Evolutionary conservation across 768 basidiomycete genomes (phyloP), one percentile per base, ranked within the genome.

Genomic region (Trametopsis cervina): DNA sequence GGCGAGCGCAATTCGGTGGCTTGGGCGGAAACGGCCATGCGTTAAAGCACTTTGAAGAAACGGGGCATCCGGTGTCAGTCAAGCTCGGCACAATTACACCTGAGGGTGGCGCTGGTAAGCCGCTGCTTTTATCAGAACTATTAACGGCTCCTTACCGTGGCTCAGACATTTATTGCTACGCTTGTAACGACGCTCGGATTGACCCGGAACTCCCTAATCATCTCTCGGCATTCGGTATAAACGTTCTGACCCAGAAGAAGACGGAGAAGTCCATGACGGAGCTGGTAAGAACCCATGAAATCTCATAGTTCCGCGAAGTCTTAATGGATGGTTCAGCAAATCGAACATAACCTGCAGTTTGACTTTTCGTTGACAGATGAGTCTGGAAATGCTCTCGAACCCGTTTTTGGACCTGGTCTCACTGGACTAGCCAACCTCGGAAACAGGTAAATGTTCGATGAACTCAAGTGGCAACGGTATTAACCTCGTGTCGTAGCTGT

Each of bases 221-320:
- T 66, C 75, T 98, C 2, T 64, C 78, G 0, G 75, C 75, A 20
- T 96, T 97, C 51, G 93, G 91, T 0, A 95, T 99, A 63, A 85
- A 91, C 51, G 80, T 97, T 1, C 73, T 77, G 29, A 76, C 74
- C 0, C 83, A 89, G 59, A 83, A 68, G 4, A 98, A 98, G 69
- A 97, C 94, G 0, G 92, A 96, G 63, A 97, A 96, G 69, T 90
- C 82, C 48, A 89, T 96, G 83, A 96, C 94, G 0, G 95, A 99
- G 60, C 73, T 99, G 54, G 92, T 93, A 50, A 42, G 79, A 61
- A 0, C 12, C 17, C 9, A 5, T 50, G 3, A 44, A 25, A 21
- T 11, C 4, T n/a, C n/a, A n/a, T n/a, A 4, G 27, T 27, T 47
- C 1, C 9, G 12, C 10, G 4, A 2, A 36, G 40, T 7, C 41